Evolutionary conservation across 306 rosid genomes (phyloP), one percentile per base, ranked within the genome.

Genomic region (Dryas octopetala): DNA sequence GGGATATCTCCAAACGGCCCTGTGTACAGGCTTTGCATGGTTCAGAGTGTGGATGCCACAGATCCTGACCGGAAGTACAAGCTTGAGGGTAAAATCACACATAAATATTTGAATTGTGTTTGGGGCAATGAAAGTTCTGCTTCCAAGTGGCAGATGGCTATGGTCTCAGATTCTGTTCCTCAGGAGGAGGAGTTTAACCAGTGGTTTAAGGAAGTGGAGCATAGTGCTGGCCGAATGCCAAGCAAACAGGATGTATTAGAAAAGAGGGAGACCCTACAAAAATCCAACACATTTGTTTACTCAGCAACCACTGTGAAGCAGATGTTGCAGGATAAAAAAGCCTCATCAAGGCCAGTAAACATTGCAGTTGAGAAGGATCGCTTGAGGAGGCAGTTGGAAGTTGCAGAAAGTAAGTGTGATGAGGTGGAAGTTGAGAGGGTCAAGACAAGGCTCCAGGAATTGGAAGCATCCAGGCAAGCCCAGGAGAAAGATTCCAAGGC

Each of bases 41-140:
- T 90, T 5, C 86, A 86, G 52, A 84, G 44, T 44, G 81, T 90
- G 69, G 90, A 88, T 72, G 68, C 78, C 9, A 75, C 81, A 41
- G 71, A 73, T 45, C 85, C 78, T 5, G 73, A 79, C 40, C 70
- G 26, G 66, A 78, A 49, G 54, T 88, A 90, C 77, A 81, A 74
- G 82, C 79, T 88, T 19, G 96, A 88, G 74, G 89, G 81, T 17
- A 84, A 75, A 75, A 82, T 74, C 41, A 90, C 96, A 19, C 77
- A 84, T 61, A 90, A 90, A 82, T 59, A 81, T 71, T 75, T 90
- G 71, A 58, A 84, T 63, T 90, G 96, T 77, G 78, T 79, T 8
- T 88, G 86, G 89, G 96, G 88, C 3, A 88, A 85, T 73, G 92
- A 80, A 72, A 86, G 16, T 70, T 88, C 90, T 1, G 86, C 89